Evolutionary conservation across 495 filamentous ascomycete species (phyloP), one percentile per base, ranked within the genome.

Genomic region (Hypoxylon cercidicola): DNA sequence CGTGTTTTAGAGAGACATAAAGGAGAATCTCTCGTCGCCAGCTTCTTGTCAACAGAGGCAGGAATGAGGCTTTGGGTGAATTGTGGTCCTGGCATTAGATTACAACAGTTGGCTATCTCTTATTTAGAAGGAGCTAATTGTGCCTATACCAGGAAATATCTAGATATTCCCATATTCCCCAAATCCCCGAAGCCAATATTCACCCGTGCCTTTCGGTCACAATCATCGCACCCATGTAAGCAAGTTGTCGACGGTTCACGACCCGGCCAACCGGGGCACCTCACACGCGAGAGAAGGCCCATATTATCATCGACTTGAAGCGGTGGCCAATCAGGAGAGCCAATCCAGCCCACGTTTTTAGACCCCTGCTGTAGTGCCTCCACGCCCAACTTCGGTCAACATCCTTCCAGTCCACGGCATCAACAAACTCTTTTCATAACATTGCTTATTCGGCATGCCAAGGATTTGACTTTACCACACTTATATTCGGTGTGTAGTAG

Each of bases 191-290:
- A 32, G 8, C 30, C 30, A 25, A 25, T 25, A 25, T 25, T 25
- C 23, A 25, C 23, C 23, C 23, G 5, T 43, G 1, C 11, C 40
- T 19, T 21, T 37, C 16, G 9, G 13, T 13, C 8, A 44, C 45
- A 32, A 7, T 10, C 9, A 28, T 28, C 11, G 13, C 34, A 61
- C 41, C 49, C 62, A 47, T 52, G 55, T 48, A 23, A 43, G 43
- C 62, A 64, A 55, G 62, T 64, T 64, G 54, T 49, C 20, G 18
- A 37, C 20, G 13, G 39, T 46, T 55, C 25, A 20, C 40, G 28
- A 58, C 23, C 61, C 53, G 15, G 52, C 4, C 19, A 45, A 28
- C 46, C 53, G 53, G 53, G 52, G 46, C 13, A 35, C 45, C 46
- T 35, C 46, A 44, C 46, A 43, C 0, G 46, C 46, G 8, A 35